Percentiles rank a stretch among this genome's conserved stretches.
Conservation (phyloP, 1,284 basidiomycete genomes). For the Volvariella volvacea region DNA sequence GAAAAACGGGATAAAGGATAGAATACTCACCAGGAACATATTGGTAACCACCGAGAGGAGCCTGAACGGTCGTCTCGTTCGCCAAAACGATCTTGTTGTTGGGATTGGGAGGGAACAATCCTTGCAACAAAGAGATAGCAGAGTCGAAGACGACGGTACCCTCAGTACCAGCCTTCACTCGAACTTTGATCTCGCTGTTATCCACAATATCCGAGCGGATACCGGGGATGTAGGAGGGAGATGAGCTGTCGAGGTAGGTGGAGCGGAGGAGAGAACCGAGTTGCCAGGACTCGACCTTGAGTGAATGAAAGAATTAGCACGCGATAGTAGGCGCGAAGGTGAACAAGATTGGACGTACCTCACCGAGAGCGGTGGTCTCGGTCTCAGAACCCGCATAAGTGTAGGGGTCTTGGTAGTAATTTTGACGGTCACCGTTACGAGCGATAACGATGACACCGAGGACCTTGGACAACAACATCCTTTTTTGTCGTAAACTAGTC, state of each 20-base stretch:
- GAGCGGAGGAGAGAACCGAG: slow-evolving; percentile 65
- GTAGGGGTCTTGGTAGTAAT: slow-evolving; percentile 64
- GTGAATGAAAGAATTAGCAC: slow-evolving; percentile 4
- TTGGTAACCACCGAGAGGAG: slow-evolving; percentile 81
- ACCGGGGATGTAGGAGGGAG: slow-evolving; percentile 60
- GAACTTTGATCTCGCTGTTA: slow-evolving; percentile 65
- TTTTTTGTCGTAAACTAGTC: slow-evolving; percentile 9
- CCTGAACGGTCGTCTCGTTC: slow-evolving; percentile 66
- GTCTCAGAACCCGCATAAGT: slow-evolving; percentile 68
- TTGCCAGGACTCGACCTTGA: slow-evolving; percentile 62
- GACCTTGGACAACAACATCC: slow-evolving; percentile 55
- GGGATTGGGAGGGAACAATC: slow-evolving; percentile 69
- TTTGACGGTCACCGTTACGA: slow-evolving; percentile 77
- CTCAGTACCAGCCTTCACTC: slow-evolving; percentile 79
- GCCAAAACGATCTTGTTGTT: slow-evolving; percentile 69
- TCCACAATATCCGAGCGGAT: slow-evolving; percentile 63
- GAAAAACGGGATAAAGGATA: background rate
- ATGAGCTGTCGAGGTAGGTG: slow-evolving; percentile 61
- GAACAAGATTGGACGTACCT: slow-evolving; percentile 36
- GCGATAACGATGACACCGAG: slow-evolving; percentile 78
- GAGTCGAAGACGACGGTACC: slow-evolving; percentile 82
- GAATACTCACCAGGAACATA: slow-evolving; percentile 58
- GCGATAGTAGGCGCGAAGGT: background rate
- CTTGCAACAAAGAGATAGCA: slow-evolving; percentile 71
- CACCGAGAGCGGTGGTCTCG: slow-evolving; percentile 79